Evolutionary conservation across 371 early-diverging fungal genomes (phyloP), one percentile per base, ranked within the genome.

Genomic region (Mortierella sp.): DNA sequence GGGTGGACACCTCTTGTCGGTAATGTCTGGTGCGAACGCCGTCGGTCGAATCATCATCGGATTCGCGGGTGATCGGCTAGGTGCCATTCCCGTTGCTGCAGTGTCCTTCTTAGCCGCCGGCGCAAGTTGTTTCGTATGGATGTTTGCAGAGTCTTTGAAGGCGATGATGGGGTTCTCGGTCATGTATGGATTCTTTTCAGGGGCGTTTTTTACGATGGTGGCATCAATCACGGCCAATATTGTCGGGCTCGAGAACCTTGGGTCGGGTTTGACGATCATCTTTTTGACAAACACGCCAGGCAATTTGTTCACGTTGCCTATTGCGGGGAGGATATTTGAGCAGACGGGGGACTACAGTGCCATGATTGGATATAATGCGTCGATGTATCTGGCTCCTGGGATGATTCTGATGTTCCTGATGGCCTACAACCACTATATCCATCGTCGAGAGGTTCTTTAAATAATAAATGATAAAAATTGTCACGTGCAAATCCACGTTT

Each of bases 221-320:
- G 84, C 89, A 19, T 83, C 86, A 6, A 75, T 86, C 30, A 78
- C 83, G 8, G 86, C 84, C 41, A 64, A 80, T 39, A 81, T 86
- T 19, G 87, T 87, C 26, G 86, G 87, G 7, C 55, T 84, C 53
- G 83, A 80, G 4, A 65, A 82, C 42, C 67, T 90, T 53, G 87
- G 86, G 27, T 63, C 86, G 0, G 81, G 84, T 28, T 80, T 85
- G 56, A 89, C 89, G 1, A 44, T 87, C 32, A 60, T 90, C 30
- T 90, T 84, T 61, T 73, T 84, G 59, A 82, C 80, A 31, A 85
- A 84, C 78, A 81, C 84, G 58, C 81, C 84, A 52, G 90, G 90
- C 11, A 85, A 87, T 65, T 52, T 88, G 54, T 80, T 86, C 58
- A 89, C 89, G 2, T 64, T 84, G 0, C 89, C 89, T 15, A 87